These are phyloP conservation scores for Lunasporangiospora selenospora DNA, from an alignment of 192 early-diverging fungal species.

Conservation along the genomic window DNA sequence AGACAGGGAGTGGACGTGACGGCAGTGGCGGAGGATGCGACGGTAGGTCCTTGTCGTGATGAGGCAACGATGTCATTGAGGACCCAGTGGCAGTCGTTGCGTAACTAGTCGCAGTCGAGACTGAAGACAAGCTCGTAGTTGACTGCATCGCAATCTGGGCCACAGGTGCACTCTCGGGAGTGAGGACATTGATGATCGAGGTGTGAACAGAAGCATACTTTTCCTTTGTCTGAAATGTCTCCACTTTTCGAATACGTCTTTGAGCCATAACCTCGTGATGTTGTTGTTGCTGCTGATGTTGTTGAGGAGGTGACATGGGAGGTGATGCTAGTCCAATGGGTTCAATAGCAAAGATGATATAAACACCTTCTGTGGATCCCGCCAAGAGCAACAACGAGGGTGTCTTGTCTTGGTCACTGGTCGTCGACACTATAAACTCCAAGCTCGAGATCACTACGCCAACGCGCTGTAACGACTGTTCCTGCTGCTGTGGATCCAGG, in stretches of 20 bases:
- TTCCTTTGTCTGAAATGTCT: constrained; percentile 42
- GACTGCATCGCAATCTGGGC: constrained; percentile 5
- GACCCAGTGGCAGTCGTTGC: constrained; percentile 2
- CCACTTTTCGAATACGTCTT: constrained; percentile 18
- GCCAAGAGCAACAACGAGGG: constrained; percentile 31
- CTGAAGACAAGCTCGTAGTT: constrained; percentile 17
- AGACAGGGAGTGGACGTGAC: background rate
- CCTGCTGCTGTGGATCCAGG: background rate
- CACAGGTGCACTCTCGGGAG: constrained; percentile 13
- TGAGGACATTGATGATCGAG: constrained; percentile 32
- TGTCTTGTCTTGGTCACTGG: constrained; percentile 35
- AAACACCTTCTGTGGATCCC: constrained; percentile 29
- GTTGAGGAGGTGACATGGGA: constrained; percentile 6
- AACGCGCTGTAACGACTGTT: constrained; percentile 17
- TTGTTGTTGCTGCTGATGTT: background rate
- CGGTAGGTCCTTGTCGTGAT: background rate
- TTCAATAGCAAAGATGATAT: constrained; percentile 36
- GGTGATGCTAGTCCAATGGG: no score
- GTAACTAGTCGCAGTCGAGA: constrained; percentile 12
- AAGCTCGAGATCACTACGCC: constrained; percentile 27
- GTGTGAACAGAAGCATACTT: constrained; percentile 22
- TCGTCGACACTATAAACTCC: constrained; percentile 37
- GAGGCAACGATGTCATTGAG: background rate
- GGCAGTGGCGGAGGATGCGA: background rate
- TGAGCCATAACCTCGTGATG: no score